These are phyloP conservation scores for Torulaspora maleeae DNA, from an alignment of 805 yeast genomes.

Conservation along the genomic window DNA sequence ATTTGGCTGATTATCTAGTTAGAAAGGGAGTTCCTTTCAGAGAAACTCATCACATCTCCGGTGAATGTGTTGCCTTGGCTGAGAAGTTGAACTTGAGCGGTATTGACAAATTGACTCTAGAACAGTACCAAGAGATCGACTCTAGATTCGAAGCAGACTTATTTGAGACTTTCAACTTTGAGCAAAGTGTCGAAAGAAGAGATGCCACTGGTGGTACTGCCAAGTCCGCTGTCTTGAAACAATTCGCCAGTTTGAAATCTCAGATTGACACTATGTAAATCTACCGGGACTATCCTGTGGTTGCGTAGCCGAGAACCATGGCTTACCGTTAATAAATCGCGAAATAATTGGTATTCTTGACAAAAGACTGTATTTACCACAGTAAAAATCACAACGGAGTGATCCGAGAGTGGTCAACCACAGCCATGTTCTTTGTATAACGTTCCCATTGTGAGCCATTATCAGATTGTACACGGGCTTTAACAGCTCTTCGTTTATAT, in stretches of 20 bases:
- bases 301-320: background rate
- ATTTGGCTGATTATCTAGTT: constrained; percentile 94
- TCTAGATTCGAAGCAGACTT: constrained; percentile 77
- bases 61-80: constrained; percentile 91
- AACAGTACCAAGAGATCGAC: constrained; percentile 78
- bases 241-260: constrained; percentile 42
- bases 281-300: background rate
- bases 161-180: constrained; percentile 81
- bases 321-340: constrained; percentile 1
- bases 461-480: constrained; percentile 29
- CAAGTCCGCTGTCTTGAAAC: constrained; percentile 77
- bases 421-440: constrained; percentile 12
- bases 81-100: constrained; percentile 75
- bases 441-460: constrained; percentile 22
- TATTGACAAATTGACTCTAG: constrained; percentile 75
- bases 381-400: constrained; percentile 12
- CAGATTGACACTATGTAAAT: constrained; percentile 20
- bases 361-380: constrained; percentile 24
- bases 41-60: constrained; percentile 98
- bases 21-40: constrained; percentile 98
- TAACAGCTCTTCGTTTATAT: constrained; percentile 23
- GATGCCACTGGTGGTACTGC: constrained; percentile 97
- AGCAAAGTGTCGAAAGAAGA: constrained; percentile 92
- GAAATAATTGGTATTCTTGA: constrained; percentile 7
- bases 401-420: constrained; percentile 18